Evolutionary conservation across 2,329 filamentous ascomycete genomes (phyloP).

Genomic region (Zelopaecilomyces penicillatus): DNA sequence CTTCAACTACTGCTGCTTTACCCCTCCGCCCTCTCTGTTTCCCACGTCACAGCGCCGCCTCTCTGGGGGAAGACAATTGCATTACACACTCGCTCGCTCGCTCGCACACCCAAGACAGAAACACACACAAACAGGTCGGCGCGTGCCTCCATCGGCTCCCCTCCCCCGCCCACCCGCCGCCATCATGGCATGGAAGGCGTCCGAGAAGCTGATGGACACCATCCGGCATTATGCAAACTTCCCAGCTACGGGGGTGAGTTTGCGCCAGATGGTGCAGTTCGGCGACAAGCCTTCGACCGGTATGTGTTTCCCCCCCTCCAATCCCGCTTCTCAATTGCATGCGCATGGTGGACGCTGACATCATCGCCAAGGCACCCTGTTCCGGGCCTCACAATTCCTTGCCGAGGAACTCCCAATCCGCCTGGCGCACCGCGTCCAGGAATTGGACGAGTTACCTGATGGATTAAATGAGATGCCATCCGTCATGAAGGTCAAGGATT

Average conservation of each 20-base stretch:
- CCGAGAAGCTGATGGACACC: slow-evolving; percentile 86
- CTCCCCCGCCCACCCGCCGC: slow-evolving; percentile 10
- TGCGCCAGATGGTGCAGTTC: slow-evolving; percentile 99
- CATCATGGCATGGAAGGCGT: slow-evolving; percentile 87
- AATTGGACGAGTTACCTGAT: slow-evolving; percentile 85
- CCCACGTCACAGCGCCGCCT: too few species aligned
- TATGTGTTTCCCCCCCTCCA: slow-evolving; percentile 46
- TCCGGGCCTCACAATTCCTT: slow-evolving; percentile 95
- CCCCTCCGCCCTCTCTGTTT: too few species aligned
- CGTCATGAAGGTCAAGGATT: slow-evolving; percentile 88
- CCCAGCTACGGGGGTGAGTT: slow-evolving; percentile 88
- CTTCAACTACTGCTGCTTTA: too few species aligned
- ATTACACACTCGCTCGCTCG: too few species aligned
- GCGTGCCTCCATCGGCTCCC: neutral
- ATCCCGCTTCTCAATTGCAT: slow-evolving; percentile 51
- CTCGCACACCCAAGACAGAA: neutral
- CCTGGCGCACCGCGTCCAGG: slow-evolving; percentile 90
- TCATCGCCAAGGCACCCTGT: slow-evolving; percentile 65
- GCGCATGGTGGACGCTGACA: slow-evolving; percentile 1
- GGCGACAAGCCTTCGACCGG: slow-evolving; percentile 87
- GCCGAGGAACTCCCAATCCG: slow-evolving; percentile 97
- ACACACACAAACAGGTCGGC: neutral
- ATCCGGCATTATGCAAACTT: slow-evolving; percentile 97
- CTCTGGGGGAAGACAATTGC: too few species aligned
- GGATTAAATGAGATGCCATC: slow-evolving; percentile 97